These are phyloP conservation scores for Leccinellum luteum DNA, from an alignment of 768 basidiomycete genomes.

Conservation along the genomic window DNA sequence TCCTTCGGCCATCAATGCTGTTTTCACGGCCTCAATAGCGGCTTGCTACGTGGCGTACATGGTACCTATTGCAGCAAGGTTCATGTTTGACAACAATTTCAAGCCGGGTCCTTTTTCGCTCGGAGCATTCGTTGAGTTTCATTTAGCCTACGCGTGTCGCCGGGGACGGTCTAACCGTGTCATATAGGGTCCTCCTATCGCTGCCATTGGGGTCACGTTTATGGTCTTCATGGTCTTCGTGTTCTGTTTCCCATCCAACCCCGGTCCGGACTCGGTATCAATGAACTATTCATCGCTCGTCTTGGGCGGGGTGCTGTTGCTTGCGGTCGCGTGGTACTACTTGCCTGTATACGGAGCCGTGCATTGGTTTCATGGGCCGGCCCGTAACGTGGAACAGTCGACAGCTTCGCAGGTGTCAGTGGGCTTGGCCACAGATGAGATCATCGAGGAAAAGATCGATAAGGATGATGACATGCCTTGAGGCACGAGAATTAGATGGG, in stretches of 20 bases:
- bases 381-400: constrained; percentile 37
- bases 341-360: constrained; percentile 65
- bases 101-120: constrained; percentile 46
- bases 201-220: constrained; percentile 51
- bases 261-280: constrained; percentile 37
- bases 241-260: constrained; percentile 60
- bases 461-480: background rate
- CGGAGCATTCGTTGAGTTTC: constrained; percentile 34
- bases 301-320: constrained; percentile 51
- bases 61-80: constrained; percentile 49
- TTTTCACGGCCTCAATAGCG: constrained; percentile 47
- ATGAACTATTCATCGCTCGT: constrained; percentile 79
- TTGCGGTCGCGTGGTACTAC: constrained; percentile 63
- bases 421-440: background rate
- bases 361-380: constrained; percentile 68
- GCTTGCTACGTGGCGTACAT: constrained; percentile 43
- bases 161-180: background rate
- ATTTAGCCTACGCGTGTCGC: background rate
- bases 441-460: background rate
- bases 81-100: constrained; percentile 44
- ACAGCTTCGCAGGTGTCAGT: background rate
- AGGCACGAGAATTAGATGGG: no score
- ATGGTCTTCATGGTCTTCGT: constrained; percentile 64
- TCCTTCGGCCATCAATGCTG: constrained; percentile 49
- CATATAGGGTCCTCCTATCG: constrained; percentile 51